These are phyloP conservation scores for Eucalyptus globulus DNA, from an alignment of 345 rosid species.

Conservation along the genomic window DNA sequence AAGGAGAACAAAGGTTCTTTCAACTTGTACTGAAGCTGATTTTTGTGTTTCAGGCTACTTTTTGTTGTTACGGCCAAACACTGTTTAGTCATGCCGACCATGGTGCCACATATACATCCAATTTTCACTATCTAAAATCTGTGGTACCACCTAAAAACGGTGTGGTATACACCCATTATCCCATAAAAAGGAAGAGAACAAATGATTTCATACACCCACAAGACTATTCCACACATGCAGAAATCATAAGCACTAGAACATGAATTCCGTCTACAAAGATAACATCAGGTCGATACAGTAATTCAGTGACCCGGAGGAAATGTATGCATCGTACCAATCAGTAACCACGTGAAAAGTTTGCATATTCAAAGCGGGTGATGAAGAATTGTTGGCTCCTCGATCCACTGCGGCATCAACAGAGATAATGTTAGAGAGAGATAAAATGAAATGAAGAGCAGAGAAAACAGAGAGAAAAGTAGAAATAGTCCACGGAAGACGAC, in stretches of 20 bases:
- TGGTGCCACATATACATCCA: not conserved
- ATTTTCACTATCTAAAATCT: not conserved
- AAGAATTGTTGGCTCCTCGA: constrained; percentile 73
- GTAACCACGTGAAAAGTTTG: constrained; percentile 79
- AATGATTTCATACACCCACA: not conserved
- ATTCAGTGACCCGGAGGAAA: constrained; percentile 69
- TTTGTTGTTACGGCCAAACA: not conserved
- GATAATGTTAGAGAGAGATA: no score
- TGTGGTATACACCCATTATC: not conserved
- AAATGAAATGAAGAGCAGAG: not conserved
- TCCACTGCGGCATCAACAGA: constrained; percentile 42
- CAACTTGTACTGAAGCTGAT: not conserved
- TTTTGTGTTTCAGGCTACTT: not conserved
- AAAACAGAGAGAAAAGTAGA: not conserved
- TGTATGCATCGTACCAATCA: constrained; percentile 86
- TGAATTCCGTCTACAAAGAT: constrained; percentile 55
- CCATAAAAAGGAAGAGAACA: not conserved
- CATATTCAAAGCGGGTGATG: constrained; percentile 69
- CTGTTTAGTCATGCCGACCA: not conserved
- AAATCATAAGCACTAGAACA: not conserved
- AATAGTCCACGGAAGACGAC: not conserved
- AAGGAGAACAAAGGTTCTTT: not conserved
- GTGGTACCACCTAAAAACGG: not conserved
- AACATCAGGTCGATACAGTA: constrained; percentile 66
- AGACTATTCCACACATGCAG: not conserved